Evolutionary conservation across 805 yeast species (phyloP).

Genomic region (Sugiyamaella smithiae): DNA sequence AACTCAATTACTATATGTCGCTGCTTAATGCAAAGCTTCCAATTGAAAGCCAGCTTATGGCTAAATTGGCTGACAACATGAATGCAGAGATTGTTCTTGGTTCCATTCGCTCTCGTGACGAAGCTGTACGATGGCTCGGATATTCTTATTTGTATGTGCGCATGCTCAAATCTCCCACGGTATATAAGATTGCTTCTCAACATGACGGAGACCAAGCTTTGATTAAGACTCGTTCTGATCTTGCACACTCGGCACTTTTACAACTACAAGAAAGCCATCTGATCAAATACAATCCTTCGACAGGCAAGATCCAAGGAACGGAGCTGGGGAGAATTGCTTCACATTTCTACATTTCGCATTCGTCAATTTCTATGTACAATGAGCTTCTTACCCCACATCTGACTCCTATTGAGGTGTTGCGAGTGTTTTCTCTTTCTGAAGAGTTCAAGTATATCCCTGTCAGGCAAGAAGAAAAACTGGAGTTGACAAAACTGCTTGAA

Average conservation of each 20-base stretch:
- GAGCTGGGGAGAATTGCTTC: conserved; percentile 85
- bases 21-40: conserved; percentile 89
- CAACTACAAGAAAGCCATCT: conserved; percentile 56
- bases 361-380: conserved; percentile 67
- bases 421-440: conserved; percentile 73
- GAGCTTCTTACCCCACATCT: conserved; percentile 61
- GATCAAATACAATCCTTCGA: conserved; percentile 51
- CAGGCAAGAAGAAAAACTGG: conserved; percentile 79
- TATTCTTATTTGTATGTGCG: conserved; percentile 76
- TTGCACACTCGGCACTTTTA: conserved; percentile 73
- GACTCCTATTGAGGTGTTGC: conserved; percentile 68
- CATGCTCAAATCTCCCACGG: conserved; percentile 66
- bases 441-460: conserved; percentile 85
- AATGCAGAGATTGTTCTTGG: conserved; percentile 89
- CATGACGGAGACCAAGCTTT: conserved; percentile 47
- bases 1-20: conserved; percentile 84
- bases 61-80: conserved; percentile 64
- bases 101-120: conserved; percentile 53
- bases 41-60: conserved; percentile 81
- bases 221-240: conserved; percentile 55
- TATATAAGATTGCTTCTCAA: conserved; percentile 70
- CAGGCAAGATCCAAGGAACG: conserved; percentile 52
- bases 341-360: conserved; percentile 74
- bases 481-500: conserved; percentile 64
- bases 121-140: conserved; percentile 78